phyloP scores from a whole-genome alignment of 805 yeast genomes.

The Candida endomychidarum region DNA sequence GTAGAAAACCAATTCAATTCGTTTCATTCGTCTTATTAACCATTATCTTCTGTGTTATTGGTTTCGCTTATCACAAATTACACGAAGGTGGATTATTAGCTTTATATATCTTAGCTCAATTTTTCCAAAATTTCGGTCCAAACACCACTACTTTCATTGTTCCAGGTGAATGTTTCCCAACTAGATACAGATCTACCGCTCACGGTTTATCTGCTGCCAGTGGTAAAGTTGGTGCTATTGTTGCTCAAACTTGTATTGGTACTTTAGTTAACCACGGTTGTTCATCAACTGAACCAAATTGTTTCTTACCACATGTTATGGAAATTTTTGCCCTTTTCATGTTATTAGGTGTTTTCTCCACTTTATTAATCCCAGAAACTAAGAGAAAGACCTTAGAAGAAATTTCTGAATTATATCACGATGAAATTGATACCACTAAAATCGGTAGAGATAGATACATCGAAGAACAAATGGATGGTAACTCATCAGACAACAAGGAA shows the following conservation, averaged over 20 bases:
- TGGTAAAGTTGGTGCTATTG: conserved; percentile 91
- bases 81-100: conserved; percentile 74
- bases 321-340: conserved; percentile 90
- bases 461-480: conserved; percentile 14
- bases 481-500: conserved; percentile 16
- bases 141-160: conserved; percentile 87
- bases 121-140: conserved; percentile 92
- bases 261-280: conserved; percentile 80
- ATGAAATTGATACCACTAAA: conserved; percentile 58
- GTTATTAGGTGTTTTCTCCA: conserved; percentile 69
- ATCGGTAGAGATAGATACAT: conserved; percentile 39
- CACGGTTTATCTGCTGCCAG: conserved; percentile 93
- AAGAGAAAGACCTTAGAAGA: conserved; percentile 89
- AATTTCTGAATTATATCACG: conserved; percentile 77
- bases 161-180: conserved; percentile 92
- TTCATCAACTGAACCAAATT: conserved; percentile 56
- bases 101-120: conserved; percentile 76
- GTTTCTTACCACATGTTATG: conserved; percentile 92
- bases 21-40: conserved; percentile 75
- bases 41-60: conserved; percentile 70
- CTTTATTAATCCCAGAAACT: conserved; percentile 83
- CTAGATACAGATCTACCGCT: conserved; percentile 93
- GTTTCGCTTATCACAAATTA: conserved; percentile 78
- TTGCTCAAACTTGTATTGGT: conserved; percentile 87
- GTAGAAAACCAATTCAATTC: conserved; percentile 82